Conservation (phyloP, 2,329 filamentous ascomycete genomes). For the Pestalotiopsis sp. region DNA sequence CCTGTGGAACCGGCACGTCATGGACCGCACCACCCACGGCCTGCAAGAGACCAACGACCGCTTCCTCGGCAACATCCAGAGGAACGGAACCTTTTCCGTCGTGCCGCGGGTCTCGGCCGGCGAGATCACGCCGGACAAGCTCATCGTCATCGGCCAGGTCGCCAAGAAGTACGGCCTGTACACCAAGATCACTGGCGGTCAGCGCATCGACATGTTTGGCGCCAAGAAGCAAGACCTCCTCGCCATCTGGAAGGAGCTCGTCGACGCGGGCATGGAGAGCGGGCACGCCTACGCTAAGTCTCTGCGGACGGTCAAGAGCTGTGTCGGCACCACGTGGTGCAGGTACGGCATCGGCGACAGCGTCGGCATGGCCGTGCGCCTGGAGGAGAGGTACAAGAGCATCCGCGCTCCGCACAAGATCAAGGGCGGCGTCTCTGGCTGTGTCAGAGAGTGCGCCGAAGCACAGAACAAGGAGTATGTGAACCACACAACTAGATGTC, state of each 20-base stretch:
- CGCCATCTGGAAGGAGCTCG: constrained; percentile 78
- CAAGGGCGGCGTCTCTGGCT: constrained; percentile 88
- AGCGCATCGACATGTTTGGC: constrained; percentile 92
- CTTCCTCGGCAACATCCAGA: constrained; percentile 86
- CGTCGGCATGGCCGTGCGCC: constrained; percentile 84
- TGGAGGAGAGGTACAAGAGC: constrained; percentile 91
- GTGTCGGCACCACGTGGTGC: constrained; percentile 91
- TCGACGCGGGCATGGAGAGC: constrained; percentile 86
- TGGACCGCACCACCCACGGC: constrained; percentile 70
- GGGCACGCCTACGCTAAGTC: constrained; percentile 92
- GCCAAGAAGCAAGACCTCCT: constrained; percentile 85
- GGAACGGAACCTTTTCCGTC: constrained; percentile 89
- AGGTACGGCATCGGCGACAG: constrained; percentile 87
- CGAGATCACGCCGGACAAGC: constrained; percentile 85
- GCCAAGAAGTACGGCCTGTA: constrained; percentile 85
- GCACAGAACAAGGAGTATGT: constrained; percentile 87
- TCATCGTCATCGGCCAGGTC: constrained; percentile 81
- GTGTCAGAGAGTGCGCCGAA: constrained; percentile 90
- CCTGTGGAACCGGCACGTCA: constrained; percentile 81
- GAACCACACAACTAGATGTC: background rate
- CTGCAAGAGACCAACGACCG: constrained; percentile 91
- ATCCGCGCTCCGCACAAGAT: constrained; percentile 89
- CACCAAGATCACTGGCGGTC: constrained; percentile 89
- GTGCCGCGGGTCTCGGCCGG: constrained; percentile 81
- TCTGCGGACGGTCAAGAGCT: constrained; percentile 86